Conservation (phyloP, 2,329 filamentous ascomycete genomes). For the Harringtonia lauricola region DNA sequence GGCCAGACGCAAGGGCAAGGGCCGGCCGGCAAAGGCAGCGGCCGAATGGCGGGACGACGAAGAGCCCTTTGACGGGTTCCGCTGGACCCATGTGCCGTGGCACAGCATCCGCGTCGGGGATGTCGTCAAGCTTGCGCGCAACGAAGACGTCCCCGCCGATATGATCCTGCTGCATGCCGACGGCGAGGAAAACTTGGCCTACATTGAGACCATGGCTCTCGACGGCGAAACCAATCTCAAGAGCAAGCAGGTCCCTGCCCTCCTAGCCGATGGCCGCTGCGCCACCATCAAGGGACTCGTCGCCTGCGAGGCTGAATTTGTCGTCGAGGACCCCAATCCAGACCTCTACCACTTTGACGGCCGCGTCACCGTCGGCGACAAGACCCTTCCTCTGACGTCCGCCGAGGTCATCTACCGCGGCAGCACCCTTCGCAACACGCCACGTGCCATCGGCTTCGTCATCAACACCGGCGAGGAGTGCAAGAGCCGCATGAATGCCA, state of each 20-base stretch:
- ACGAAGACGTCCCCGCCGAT: constrained; percentile 77
- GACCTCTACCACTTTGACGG: constrained; percentile 71
- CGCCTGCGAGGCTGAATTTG: constrained; percentile 47
- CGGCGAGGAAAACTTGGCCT: constrained; percentile 70
- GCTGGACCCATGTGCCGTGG: constrained; percentile 42
- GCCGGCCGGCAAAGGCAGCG: neutral
- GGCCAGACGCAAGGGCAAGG: neutral
- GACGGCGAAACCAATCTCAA: constrained; percentile 79
- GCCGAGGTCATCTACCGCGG: constrained; percentile 80
- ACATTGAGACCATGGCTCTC: constrained; percentile 74
- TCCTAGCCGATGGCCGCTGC: constrained; percentile 41
- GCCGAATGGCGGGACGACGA: constrained; percentile 14
- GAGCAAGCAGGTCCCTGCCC: constrained; percentile 56
- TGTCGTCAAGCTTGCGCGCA: constrained; percentile 41
- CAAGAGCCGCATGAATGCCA: constrained; percentile 79
- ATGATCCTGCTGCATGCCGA: constrained; percentile 66
- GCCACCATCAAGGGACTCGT: constrained; percentile 41
- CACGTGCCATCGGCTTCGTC: constrained; percentile 60
- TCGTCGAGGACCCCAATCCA: constrained; percentile 67
- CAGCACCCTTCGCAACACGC: constrained; percentile 74
- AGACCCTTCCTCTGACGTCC: constrained; percentile 60
- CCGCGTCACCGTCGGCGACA: constrained; percentile 45
- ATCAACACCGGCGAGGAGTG: constrained; percentile 81
- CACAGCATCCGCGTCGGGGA: constrained; percentile 38
- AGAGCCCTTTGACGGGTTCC: constrained; percentile 42